Evolutionary conservation across 2,329 filamentous ascomycete genomes (phyloP).

Genomic region (Nakataea oryzae): DNA sequence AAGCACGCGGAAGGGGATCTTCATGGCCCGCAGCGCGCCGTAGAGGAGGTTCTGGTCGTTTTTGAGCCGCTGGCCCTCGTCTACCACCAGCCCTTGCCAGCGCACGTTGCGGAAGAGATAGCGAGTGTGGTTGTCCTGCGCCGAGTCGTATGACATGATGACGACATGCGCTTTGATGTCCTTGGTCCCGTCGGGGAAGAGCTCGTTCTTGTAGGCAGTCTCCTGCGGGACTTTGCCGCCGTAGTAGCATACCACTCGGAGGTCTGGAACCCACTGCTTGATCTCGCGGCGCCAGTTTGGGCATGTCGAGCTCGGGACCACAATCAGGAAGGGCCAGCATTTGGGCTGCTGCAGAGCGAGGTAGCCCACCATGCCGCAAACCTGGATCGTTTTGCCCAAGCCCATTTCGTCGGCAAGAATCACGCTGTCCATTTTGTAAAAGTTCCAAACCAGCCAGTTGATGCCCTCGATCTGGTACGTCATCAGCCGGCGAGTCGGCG

Average conservation of each 20-base stretch:
- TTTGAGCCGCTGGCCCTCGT: constrained; percentile 92
- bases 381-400: constrained; percentile 91
- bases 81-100: constrained; percentile 84
- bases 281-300: constrained; percentile 97
- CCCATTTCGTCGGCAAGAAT: constrained; percentile 98
- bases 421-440: constrained; percentile 70
- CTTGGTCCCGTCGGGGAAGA: constrained; percentile 58
- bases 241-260: constrained; percentile 89
- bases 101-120: constrained; percentile 58
- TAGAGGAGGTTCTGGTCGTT: constrained; percentile 85
- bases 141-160: constrained; percentile 89
- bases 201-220: constrained; percentile 71
- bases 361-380: constrained; percentile 71
- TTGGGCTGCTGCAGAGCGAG: constrained; percentile 55
- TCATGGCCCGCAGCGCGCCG: constrained; percentile 58
- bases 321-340: constrained; percentile 87
- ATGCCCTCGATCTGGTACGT: constrained; percentile 85
- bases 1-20: constrained; percentile 72
- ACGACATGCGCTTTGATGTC: constrained; percentile 83
- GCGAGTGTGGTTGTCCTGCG: constrained; percentile 59
- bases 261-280: constrained; percentile 78
- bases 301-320: constrained; percentile 90
- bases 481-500: constrained; percentile 71
- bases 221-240: constrained; percentile 66
- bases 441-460: constrained; percentile 93